A percentile compares a stretch with the other conserved stretches of the same genome.
Conservation (phyloP, 2,329 filamentous ascomycete genomes). For the Stagonosporopsis cucurbitacearum region DNA sequence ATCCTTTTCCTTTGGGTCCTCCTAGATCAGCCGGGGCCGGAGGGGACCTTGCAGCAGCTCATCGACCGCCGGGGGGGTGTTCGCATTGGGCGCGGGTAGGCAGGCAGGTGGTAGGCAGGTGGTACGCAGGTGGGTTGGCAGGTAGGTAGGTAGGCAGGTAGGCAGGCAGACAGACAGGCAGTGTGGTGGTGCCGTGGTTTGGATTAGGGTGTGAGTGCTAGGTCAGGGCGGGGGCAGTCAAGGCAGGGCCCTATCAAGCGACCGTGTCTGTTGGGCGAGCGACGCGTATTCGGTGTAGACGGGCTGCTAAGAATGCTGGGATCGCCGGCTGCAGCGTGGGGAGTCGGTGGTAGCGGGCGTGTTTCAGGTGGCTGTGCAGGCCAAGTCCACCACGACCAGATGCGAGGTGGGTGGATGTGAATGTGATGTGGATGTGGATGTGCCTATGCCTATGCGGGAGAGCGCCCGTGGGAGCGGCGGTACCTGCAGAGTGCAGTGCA, state of each 20-base stretch:
- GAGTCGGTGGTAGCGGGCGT: constrained; percentile 23
- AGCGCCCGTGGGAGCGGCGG: no score
- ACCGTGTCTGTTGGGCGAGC: constrained; percentile 7
- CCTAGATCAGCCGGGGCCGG: constrained; percentile 45
- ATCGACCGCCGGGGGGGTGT: constrained; percentile 37
- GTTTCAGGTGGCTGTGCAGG: constrained; percentile 32
- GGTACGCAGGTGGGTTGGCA: background rate
- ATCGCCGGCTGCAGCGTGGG: constrained; percentile 32
- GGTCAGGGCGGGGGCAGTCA: background rate
- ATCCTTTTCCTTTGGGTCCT: constrained; percentile 3
- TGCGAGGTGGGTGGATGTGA: no score
- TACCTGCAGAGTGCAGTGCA: background rate
- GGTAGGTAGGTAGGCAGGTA: background rate
- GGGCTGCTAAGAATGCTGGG: constrained; percentile 38
- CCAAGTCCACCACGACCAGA: background rate
- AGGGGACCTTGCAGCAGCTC: constrained; percentile 40
- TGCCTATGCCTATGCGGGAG: no score
- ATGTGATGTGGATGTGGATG: no score
- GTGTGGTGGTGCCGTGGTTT: background rate
- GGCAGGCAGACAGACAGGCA: background rate
- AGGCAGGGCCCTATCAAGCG: background rate
- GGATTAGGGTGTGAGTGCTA: background rate
- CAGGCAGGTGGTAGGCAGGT: constrained; percentile 21
- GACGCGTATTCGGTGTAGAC: constrained; percentile 29
- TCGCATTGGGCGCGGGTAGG: constrained; percentile 41